These are phyloP conservation scores for Aspergillus proliferans DNA, from an alignment of 2,329 filamentous ascomycete species.

Conservation along the genomic window DNA sequence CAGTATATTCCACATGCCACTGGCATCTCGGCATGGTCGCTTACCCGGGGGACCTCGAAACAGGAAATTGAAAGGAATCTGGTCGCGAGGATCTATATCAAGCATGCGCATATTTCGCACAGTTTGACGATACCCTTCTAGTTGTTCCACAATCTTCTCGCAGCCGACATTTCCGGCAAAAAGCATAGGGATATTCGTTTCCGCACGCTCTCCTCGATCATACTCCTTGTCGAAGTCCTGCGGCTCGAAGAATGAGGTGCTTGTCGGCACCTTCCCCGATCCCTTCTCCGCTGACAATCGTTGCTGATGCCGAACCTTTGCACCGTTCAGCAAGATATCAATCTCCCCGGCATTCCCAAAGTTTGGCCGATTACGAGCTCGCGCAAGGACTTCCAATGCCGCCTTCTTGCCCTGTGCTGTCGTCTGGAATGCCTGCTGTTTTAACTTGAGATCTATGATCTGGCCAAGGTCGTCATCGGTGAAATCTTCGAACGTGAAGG, in stretches of 20 bases:
- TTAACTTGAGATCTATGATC: constrained; percentile 61
- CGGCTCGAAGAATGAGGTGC: constrained; percentile 15
- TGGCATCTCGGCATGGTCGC: too few relatives aligned
- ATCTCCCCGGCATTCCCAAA: constrained; percentile 72
- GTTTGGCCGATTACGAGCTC: constrained; percentile 55
- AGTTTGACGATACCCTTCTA: constrained; percentile 51
- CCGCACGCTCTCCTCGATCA: constrained; percentile 44
- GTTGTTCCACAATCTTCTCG: constrained; percentile 47
- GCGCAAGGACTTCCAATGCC: constrained; percentile 54
- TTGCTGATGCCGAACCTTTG: constrained; percentile 49
- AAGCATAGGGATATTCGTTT: constrained; percentile 47
- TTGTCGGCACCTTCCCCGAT: background rate
- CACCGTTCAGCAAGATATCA: constrained; percentile 59
- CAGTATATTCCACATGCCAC: too few relatives aligned
- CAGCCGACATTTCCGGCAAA: constrained; percentile 57
- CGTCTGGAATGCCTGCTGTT: constrained; percentile 47
- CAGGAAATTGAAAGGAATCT: constrained; percentile 62
- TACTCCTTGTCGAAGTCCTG: constrained; percentile 55
- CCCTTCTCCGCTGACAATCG: constrained; percentile 25
- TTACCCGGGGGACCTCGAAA: constrained; percentile 62
- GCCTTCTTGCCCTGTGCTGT: constrained; percentile 49
- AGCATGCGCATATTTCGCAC: constrained; percentile 47
- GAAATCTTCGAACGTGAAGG: constrained; percentile 67
- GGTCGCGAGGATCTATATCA: constrained; percentile 50
- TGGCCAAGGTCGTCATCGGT: constrained; percentile 49